Evolutionary conservation across 306 rosid genomes (phyloP), one percentile per base, ranked within the genome.

Genomic region (Rosa rugosa): DNA sequence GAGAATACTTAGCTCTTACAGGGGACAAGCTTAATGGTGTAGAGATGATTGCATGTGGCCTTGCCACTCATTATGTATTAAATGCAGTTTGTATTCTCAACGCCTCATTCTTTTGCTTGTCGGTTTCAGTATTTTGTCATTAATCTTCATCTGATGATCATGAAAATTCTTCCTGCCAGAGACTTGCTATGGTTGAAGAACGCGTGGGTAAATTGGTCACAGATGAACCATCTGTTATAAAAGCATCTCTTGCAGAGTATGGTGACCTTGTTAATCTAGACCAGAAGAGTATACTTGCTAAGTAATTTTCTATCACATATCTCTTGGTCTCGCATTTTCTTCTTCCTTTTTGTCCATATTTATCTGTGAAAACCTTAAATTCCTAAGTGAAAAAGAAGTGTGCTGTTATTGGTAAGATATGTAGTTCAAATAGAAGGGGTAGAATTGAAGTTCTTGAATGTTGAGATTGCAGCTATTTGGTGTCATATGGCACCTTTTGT

Each of bases 1-100:
- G 99, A 86, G 99, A 95, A 72, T 95, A 91, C 86, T 85, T 95
- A 56, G 96, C 99, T 78, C 97, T 95, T 79, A 93, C 99, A 27
- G 98, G 98, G 72, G 97, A 95, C 88, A 93, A 91, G 87, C 96
- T 95, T 72, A 87, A 91, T 86, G 99, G 99, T 63, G 98, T 88
- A 46, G 98, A 93, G 87, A 95, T 95, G 99, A 83, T 95, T 83
- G 93, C 92, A n/a, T 88, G 97, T 83, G 87, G 89, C 88, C 98
- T 93, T 77, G 99, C 98, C 63, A 91, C 98, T 59, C 99, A 96
- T 83, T 93, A 87, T 75, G 38, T 89, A 18, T 79, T 90, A 74
- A 89, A 83, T 77, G 97, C 88, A 18, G 98, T 96, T 83, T 81
- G 94, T 79, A 86, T 81, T 13, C 71, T 25, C 75, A 47, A 17